Evolutionary conservation across 2,329 filamentous ascomycete genomes (phyloP), one percentile per base, ranked within the genome.

Genomic region (Fusarium brachygibbosum): DNA sequence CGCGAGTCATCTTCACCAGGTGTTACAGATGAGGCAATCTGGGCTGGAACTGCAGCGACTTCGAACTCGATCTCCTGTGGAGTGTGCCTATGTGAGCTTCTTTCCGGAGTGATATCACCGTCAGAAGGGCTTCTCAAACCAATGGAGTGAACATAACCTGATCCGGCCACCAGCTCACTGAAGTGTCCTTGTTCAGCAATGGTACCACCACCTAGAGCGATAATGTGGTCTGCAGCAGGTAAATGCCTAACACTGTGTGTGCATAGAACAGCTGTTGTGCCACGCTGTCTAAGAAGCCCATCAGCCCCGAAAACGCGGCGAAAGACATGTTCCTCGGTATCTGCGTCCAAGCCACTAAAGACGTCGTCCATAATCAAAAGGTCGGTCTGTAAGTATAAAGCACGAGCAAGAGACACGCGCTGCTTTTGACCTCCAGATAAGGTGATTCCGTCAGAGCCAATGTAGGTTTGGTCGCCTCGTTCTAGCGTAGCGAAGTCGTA

Each of bases 311-410:
- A 80, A 0, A 86, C 75, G 9, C 78, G 78, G 3, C 77, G 70
- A 58, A 86, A 83, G 9, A 86, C 75, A 6, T 79, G 70, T 3
- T 77, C 69, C 52, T 83, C 80, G 0, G 85, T 87, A 12, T 81
- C 74, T 5, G 79, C 76, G 62, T 85, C 83, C 0, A 85, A 72
- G 0, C 79, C 82, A 40, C 82, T 81, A 8, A 85, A 78, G 0
- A 79, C 69, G 44, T 86, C 83, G 57, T 86, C 84, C 5, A 86
- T 65, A 3, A 86, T 64, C 29, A 83, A 57, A 23, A 84, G 70
- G n/a, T 83, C 70, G 2, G 76, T 72, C 16, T 76, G 69, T 3
- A 79, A 75, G 70, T 83, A 86, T 1, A 86, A 64, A 4, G 84
- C 83, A 2, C 84, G 76, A 1, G 84, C 83, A 6, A 86, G 72